A percentile compares a stretch with the other conserved stretches of the same genome.
Conservation (phyloP, 2,329 filamentous ascomycete genomes). For the Ophiostoma fasciatum region DNA sequence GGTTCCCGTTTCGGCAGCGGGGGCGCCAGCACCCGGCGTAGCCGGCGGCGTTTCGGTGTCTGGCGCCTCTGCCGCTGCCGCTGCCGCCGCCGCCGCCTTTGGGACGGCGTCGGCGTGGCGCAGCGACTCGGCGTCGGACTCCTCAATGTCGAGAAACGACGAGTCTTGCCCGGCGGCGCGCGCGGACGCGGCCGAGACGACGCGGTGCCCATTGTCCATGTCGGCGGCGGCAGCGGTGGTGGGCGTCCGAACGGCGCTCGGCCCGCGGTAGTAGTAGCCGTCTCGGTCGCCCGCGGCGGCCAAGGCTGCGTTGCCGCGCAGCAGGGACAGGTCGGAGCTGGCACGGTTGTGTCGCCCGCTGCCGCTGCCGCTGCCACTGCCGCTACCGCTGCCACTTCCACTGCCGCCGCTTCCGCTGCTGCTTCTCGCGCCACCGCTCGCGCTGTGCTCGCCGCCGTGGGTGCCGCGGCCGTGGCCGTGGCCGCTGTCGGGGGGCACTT, state of each 20-base stretch:
- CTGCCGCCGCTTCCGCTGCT: conserved; percentile 38
- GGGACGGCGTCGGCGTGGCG: conserved; percentile 49
- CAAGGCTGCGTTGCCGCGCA: conserved; percentile 36
- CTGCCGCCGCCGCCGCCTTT: no score
- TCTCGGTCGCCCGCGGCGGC: conserved; percentile 23
- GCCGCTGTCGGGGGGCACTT: conserved; percentile 34
- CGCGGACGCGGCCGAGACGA: no score
- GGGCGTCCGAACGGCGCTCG: conserved; percentile 32
- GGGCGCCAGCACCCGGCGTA: no score
- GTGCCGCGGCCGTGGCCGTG: conserved; percentile 35
- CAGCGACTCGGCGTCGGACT: conserved; percentile 53
- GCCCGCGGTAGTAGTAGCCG: conserved; percentile 24
- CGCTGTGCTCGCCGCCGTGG: conserved; percentile 26
- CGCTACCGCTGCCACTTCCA: conserved; percentile 24
- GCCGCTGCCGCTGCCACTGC: conserved; percentile 27
- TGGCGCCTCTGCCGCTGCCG: no score
- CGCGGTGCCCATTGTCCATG: conserved; percentile 33
- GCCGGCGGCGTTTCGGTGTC: no score
- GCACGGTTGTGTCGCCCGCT: conserved; percentile 51
- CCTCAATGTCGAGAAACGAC: conserved; percentile 53
- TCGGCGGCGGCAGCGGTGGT: conserved; percentile 17
- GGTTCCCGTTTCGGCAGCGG: no score
- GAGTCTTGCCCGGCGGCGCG: conserved; percentile 29
- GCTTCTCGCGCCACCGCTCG: conserved; percentile 27
- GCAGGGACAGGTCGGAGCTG: conserved; percentile 53